A percentile compares a stretch with the other conserved stretches of the same genome.
Evolutionary conservation across 1,284 basidiomycete species (phyloP).

Genomic region (Sanguinoderma infundibulare): DNA sequence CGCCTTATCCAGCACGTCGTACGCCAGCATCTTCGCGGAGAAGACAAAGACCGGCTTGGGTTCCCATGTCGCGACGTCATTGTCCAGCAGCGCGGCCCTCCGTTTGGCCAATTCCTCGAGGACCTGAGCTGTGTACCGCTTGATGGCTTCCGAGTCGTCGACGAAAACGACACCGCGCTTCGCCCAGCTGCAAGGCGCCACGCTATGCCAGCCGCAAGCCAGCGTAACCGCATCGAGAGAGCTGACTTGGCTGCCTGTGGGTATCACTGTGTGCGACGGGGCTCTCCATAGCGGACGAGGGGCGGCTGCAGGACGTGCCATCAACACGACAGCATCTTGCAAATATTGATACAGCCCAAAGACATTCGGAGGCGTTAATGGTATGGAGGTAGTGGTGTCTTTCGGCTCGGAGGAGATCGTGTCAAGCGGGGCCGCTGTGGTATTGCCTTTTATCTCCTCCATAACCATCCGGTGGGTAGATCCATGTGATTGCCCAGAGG

Average conservation of each 20-base stretch:
- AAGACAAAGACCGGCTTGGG: constrained; percentile 28
- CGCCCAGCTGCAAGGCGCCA: constrained; percentile 25
- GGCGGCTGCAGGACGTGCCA: constrained; percentile 22
- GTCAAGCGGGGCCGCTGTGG: background rate
- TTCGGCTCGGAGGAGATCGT: background rate
- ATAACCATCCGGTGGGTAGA: no score
- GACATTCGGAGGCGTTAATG: no score
- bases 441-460: background rate
- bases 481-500: background rate
- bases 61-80: background rate
- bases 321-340: constrained; percentile 28
- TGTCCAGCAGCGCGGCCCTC: constrained; percentile 6
- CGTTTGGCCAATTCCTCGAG: constrained; percentile 17
- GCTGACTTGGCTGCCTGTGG: constrained; percentile 25
- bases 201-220: constrained; percentile 29
- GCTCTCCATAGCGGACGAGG: constrained; percentile 29
- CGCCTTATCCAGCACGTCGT: constrained; percentile 21
- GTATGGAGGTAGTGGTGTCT: background rate
- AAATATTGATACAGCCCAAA: constrained; percentile 25
- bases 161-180: constrained; percentile 34
- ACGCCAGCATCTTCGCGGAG: constrained; percentile 28
- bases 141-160: constrained; percentile 21
- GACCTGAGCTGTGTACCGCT: constrained; percentile 10
- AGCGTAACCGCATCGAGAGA: constrained; percentile 30
- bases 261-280: constrained; percentile 27